These are phyloP conservation scores for Cadophora gregata DNA, from an alignment of 2,329 filamentous ascomycete species.

Conservation along the genomic window DNA sequence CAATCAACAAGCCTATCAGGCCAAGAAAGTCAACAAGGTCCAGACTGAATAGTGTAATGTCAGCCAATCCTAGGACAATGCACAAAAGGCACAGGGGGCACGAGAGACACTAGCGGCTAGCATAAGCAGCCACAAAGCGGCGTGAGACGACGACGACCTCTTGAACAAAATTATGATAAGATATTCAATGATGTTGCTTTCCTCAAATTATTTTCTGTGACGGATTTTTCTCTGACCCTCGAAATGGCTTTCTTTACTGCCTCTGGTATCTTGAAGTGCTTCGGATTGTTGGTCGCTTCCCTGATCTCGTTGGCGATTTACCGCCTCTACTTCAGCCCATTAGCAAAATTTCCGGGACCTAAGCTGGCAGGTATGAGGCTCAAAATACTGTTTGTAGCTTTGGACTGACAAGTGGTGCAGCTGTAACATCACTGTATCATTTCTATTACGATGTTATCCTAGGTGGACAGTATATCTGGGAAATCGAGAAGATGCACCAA, in stretches of 20 bases:
- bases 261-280: too few relatives aligned
- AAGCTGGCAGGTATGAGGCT: background rate
- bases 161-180: background rate
- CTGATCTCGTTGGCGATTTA: conserved; percentile 13
- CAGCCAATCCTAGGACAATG: background rate
- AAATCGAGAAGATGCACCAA: conserved; percentile 45
- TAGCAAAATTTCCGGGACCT: conserved; percentile 32
- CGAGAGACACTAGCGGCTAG: background rate
- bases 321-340: conserved; percentile 26
- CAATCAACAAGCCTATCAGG: too few relatives aligned
- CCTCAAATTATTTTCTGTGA: too few relatives aligned
- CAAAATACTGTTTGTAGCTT: too few relatives aligned
- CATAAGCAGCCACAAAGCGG: background rate
- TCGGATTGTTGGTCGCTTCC: background rate
- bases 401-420: background rate
- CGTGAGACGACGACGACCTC: background rate
- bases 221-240: background rate
- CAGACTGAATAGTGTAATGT: background rate
- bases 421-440: background rate
- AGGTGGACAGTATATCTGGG: conserved; percentile 2
- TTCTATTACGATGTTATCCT: conserved; percentile 11
- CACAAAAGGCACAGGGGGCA: too few relatives aligned
- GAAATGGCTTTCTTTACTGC: background rate
- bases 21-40: too few relatives aligned
- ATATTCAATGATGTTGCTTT: too few relatives aligned